Evolutionary conservation across 148 eudicot species (phyloP).

Genomic region (Linanthus parryae): DNA sequence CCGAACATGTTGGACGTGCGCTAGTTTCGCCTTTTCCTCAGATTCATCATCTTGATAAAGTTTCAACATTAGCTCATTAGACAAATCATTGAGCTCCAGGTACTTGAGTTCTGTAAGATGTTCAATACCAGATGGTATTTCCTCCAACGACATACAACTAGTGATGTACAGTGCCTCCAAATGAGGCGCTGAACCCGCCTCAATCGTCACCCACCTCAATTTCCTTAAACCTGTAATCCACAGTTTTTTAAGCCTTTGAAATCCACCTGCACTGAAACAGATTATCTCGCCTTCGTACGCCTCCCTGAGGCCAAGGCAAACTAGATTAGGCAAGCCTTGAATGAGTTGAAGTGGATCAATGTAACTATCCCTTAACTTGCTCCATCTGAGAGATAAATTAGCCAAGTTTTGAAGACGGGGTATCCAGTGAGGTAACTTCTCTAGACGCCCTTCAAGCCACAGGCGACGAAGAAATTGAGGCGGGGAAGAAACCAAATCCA

Average conservation of each 20-base stretch:
- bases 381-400: neutral
- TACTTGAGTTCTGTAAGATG: neutral
- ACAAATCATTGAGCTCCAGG: neutral
- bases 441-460: neutral
- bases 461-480: slow-evolving; percentile 5
- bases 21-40: no score
- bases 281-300: slow-evolving; percentile 16
- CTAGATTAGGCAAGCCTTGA: slow-evolving; percentile 16
- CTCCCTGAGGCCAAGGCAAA: neutral
- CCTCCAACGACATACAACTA: slow-evolving; percentile 1
- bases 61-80: neutral
- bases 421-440: slow-evolving; percentile 10
- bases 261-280: slow-evolving; percentile 15
- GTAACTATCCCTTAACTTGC: slow-evolving; percentile 8
- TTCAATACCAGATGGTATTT: slow-evolving; percentile 6
- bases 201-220: neutral
- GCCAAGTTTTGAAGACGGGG: slow-evolving; percentile 9
- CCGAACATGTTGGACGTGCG: no score
- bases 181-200: neutral
- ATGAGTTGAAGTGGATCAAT: neutral
- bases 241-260: slow-evolving; percentile 5
- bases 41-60: neutral
- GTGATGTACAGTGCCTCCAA: neutral
- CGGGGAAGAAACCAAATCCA: neutral
- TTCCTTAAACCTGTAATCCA: neutral